A percentile compares a stretch with the other conserved stretches of the same genome.
These are phyloP conservation scores for Prunus davidiana DNA, from an alignment of 306 rosid species.

Conservation along the genomic window DNA sequence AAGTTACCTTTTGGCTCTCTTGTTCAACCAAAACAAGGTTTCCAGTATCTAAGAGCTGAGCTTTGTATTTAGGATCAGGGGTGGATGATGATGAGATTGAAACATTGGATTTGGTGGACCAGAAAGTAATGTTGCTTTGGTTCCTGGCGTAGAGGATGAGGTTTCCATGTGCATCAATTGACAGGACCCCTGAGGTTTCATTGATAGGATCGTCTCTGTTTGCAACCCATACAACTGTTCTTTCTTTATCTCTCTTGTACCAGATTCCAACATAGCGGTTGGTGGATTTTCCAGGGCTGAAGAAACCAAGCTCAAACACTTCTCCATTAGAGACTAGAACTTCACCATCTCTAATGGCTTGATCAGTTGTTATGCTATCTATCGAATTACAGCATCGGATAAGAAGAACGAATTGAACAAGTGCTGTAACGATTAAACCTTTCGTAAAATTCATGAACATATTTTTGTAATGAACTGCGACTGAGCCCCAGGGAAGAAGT, in stretches of 20 bases:
- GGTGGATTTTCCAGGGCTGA: constrained; percentile 31
- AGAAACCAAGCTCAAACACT: constrained; percentile 53
- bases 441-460: constrained; percentile 1
- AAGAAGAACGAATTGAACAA: neutral
- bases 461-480: no score
- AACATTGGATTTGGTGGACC: neutral
- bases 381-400: neutral
- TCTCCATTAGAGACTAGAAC: constrained; percentile 34
- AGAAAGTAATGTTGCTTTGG: neutral
- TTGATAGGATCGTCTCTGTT: neutral
- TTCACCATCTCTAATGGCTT: constrained; percentile 36
- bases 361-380: constrained; percentile 19
- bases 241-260: neutral
- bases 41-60: constrained; percentile 22
- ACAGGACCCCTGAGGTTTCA: neutral
- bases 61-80: neutral
- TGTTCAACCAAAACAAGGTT: constrained; percentile 12
- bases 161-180: neutral
- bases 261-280: constrained; percentile 38
- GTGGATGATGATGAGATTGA: neutral
- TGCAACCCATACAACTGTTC: neutral
- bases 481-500: no score
- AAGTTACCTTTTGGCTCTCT: neutral
- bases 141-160: neutral
- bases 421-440: neutral